Evolutionary conservation across 345 rosid species (phyloP), one percentile per base, ranked within the genome.

Genomic region (Hibiscus trionum): DNA sequence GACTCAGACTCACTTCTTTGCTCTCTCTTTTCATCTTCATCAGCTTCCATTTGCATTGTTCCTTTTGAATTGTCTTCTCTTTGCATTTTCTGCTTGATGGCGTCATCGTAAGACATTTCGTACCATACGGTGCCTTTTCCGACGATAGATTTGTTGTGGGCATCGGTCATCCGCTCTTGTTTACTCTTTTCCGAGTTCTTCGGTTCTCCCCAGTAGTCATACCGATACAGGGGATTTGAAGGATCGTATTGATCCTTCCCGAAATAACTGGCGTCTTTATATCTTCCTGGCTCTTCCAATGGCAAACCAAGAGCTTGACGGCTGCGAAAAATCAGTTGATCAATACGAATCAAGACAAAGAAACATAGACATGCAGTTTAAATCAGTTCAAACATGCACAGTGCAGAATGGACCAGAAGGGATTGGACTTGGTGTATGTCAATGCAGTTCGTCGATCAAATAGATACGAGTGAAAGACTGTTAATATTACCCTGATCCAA

Each of bases 121-220:
- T 88, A 87, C 98, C 97, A 94, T 19, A 87, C 89, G 0, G 66
- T 70, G 50, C 91, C 93, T 74, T 88, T 90, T 7, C 98, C 98
- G n/a, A 91, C 91, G 7, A 91, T 84, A 15, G 90, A 81, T 81
- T 88, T 91, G 82, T 91, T 88, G 83, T 91, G 92, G 53, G 88
- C 87, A 74, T 87, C 95, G 57, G 75, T 81, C 87, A 85, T 84
- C 74, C 97, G 79, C 70, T 85, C 82, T 77, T 86, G 88, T 81
- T 84, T 84, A 69, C 96, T 94, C 81, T 88, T 91, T 78, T 90
- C 93, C 8, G 96, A 91, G 87, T 84, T 87, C 88, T 86, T 84
- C 6, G 97, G 97, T 73, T 91, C 98, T 50, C 97, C 97, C 96
- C 97, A 94, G 76, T 91, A 94, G 78, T 94, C 97, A 39, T 91